These are phyloP conservation scores for Globisporangium cylindrosporum DNA, from an alignment of 352 stramenopile genomes.

Conservation along the genomic window DNA sequence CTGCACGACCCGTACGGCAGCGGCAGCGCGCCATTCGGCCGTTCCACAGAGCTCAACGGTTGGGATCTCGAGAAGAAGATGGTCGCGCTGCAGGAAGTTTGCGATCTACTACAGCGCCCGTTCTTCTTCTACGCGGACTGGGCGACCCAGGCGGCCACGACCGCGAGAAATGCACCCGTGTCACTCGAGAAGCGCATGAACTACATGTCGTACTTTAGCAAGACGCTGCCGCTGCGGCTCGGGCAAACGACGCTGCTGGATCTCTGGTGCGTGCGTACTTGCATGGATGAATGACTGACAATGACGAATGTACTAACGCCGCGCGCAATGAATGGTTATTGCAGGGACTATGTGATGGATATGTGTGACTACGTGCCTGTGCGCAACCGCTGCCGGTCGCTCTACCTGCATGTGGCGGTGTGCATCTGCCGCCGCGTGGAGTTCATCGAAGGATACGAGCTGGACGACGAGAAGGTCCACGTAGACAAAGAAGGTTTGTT, in stretches of 20 bases:
- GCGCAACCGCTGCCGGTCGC: slow-evolving; percentile 60
- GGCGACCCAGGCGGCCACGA: slow-evolving; percentile 24
- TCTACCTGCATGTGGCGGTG: slow-evolving; percentile 67
- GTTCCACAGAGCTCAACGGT: slow-evolving; percentile 53
- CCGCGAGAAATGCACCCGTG: slow-evolving; percentile 23
- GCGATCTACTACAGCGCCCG: slow-evolving; percentile 56
- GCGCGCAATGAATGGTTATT: neutral
- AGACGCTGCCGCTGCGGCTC: slow-evolving; percentile 61
- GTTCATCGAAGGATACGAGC: slow-evolving; percentile 64
- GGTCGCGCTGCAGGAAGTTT: slow-evolving; percentile 51
- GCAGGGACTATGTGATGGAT: slow-evolving; percentile 76
- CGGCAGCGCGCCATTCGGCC: slow-evolving; percentile 16
- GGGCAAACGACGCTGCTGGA: slow-evolving; percentile 75
- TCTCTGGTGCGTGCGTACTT: slow-evolving; percentile 45
- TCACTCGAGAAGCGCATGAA: slow-evolving; percentile 46
- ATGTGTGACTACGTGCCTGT: slow-evolving; percentile 77
- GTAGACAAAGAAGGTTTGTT: slow-evolving; percentile 39
- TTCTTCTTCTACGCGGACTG: slow-evolving; percentile 83
- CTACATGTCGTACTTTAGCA: slow-evolving; percentile 66
- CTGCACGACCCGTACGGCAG: slow-evolving; percentile 26
- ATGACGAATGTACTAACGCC: neutral
- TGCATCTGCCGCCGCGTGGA: slow-evolving; percentile 79
- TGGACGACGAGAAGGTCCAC: slow-evolving; percentile 54
- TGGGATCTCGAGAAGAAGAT: slow-evolving; percentile 86
- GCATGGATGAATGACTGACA: neutral